A percentile compares a stretch with the other conserved stretches of the same genome.
These are phyloP conservation scores for Periconia sp. DNA, from an alignment of 2,329 filamentous ascomycete species.

Conservation along the genomic window DNA sequence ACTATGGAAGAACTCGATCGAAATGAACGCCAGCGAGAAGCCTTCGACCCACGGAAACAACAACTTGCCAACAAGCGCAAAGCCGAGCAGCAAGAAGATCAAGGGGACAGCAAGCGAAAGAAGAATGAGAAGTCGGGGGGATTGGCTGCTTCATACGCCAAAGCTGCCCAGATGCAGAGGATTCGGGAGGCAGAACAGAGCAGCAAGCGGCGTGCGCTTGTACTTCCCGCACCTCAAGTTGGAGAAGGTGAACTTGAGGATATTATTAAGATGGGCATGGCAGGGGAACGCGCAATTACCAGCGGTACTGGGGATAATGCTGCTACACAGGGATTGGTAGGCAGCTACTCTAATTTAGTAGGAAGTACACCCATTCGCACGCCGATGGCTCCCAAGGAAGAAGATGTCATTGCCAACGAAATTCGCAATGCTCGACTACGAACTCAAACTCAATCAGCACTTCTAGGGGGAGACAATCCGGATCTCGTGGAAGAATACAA, in stretches of 20 bases:
- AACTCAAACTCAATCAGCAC: constrained; percentile 89
- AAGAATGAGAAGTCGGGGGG: constrained; percentile 79
- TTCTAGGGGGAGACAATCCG: constrained; percentile 92
- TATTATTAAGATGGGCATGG: constrained; percentile 98
- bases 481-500: constrained; percentile 78
- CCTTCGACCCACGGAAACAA: constrained; percentile 90
- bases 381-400: constrained; percentile 84
- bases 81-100: constrained; percentile 82
- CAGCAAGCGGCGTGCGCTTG: constrained; percentile 84
- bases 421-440: constrained; percentile 90
- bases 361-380: constrained; percentile 86
- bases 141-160: constrained; percentile 84
- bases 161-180: constrained; percentile 91
- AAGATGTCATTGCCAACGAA: constrained; percentile 95
- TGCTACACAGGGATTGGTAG: constrained; percentile 80
- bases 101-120: constrained; percentile 75
- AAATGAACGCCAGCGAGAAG: constrained; percentile 82
- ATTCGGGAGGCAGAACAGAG: constrained; percentile 95
- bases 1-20: constrained; percentile 76
- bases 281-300: constrained; percentile 82
- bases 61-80: constrained; percentile 92
- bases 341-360: constrained; percentile 81
- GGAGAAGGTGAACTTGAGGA: constrained; percentile 91
- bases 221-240: constrained; percentile 86
- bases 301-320: constrained; percentile 80